Conservation (phyloP, 2,329 filamentous ascomycete genomes). For the Colletotrichum sp. region DNA sequence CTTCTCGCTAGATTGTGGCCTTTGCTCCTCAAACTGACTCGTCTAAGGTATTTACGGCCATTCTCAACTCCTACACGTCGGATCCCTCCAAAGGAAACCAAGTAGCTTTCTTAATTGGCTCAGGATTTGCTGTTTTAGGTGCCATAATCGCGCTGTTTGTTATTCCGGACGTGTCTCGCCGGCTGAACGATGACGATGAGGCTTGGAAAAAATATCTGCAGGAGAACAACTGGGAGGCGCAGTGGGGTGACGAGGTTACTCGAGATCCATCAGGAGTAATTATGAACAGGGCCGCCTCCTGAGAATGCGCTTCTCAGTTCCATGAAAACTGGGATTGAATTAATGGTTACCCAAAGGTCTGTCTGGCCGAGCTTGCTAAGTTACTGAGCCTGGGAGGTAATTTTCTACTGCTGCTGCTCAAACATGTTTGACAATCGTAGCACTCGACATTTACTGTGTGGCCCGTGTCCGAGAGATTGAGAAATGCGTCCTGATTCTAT, state of each 20-base stretch:
- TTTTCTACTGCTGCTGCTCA: not conserved
- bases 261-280: constrained; percentile 24
- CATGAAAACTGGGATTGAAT: not conserved
- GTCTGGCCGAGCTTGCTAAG: not conserved
- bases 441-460: not conserved
- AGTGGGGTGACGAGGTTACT: constrained; percentile 31
- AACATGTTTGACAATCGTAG: not conserved
- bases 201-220: constrained; percentile 33
- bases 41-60: constrained; percentile 49
- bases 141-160: constrained; percentile 47
- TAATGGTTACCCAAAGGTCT: not conserved
- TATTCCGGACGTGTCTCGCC: constrained; percentile 39
- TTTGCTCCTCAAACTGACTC: not conserved
- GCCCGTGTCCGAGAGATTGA: not conserved
- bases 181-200: constrained; percentile 31
- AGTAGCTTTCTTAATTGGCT: constrained; percentile 54
- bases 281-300: constrained; percentile 6
- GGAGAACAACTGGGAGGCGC: constrained; percentile 31
- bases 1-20: not conserved
- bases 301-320: not conserved
- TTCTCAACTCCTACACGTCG: constrained; percentile 46
- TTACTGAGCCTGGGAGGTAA: not conserved
- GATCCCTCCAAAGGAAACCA: constrained; percentile 49
- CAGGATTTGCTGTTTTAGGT: constrained; percentile 51
- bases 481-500: not conserved